Evolutionary conservation across 345 rosid genomes (phyloP).

Genomic region (Salix caprea): DNA sequence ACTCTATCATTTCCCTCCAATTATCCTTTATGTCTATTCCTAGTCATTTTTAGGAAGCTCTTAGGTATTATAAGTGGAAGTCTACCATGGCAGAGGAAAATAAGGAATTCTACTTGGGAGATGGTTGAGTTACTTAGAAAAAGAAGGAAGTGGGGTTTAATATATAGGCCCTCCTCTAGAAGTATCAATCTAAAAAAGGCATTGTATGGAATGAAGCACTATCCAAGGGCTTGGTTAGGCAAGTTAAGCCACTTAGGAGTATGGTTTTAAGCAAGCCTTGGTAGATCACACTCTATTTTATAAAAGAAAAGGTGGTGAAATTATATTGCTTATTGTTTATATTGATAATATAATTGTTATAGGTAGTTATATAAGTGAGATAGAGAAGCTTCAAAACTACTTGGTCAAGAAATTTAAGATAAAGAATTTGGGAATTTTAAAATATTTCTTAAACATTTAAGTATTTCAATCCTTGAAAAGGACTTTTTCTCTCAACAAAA

Average conservation of each 20-base stretch:
- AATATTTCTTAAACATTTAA: not conserved
- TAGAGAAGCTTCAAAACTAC: not conserved
- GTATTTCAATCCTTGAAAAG: not conserved
- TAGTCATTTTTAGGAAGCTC: no score
- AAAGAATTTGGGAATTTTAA: not conserved
- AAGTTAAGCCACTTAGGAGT: not conserved
- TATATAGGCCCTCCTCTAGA: constrained; percentile 61
- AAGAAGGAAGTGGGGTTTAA: not conserved
- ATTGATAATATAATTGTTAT: not conserved
- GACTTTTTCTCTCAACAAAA: not conserved
- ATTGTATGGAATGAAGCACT: not conserved
- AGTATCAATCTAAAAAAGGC: constrained; percentile 35
- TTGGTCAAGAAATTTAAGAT: not conserved
- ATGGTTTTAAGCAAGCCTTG: not conserved
- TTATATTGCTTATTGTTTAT: no score
- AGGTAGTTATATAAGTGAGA: not conserved
- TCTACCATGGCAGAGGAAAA: no score
- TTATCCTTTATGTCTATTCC: no score
- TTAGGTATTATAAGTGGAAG: no score
- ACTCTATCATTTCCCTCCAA: no score
- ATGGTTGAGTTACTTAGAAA: no score
- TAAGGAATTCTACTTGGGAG: no score
- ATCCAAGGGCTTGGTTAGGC: not conserved
- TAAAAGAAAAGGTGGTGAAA: not conserved
- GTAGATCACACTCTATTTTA: not conserved